Percentiles rank a stretch among this genome's conserved stretches.
Conservation (phyloP, 2,329 filamentous ascomycete genomes). For the Volutella citrinella region DNA sequence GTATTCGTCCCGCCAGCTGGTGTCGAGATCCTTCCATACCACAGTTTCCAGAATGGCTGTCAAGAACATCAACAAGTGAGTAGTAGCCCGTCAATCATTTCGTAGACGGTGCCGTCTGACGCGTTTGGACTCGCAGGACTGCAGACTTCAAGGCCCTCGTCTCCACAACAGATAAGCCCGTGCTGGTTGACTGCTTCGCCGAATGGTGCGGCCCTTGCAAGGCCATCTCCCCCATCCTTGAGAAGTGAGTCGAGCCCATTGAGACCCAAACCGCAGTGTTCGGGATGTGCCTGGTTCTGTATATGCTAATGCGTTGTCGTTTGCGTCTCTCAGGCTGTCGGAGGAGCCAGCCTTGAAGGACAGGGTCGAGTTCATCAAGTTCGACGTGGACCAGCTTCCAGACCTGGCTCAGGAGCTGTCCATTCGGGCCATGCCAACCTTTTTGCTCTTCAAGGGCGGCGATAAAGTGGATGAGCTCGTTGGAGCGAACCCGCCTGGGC, state of each 20-base stretch:
- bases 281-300: no score
- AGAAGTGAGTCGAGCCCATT: constrained; percentile 23
- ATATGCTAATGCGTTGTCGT: no score
- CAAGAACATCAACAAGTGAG: constrained; percentile 40
- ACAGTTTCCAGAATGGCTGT: constrained; percentile 43
- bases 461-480: constrained; percentile 70
- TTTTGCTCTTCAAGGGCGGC: constrained; percentile 79
- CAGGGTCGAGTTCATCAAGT: constrained; percentile 74
- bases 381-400: constrained; percentile 82
- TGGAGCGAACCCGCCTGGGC: constrained; percentile 67
- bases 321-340: constrained; percentile 15
- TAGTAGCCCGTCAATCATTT: no score
- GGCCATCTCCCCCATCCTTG: constrained; percentile 73
- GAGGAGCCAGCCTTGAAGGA: constrained; percentile 47
- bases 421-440: constrained; percentile 91
- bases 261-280: no score
- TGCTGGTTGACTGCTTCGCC: constrained; percentile 66
- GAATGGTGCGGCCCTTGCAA: constrained; percentile 94
- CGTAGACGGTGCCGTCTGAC: no score
- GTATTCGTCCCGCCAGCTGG: constrained; percentile 10
- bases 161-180: constrained; percentile 50
- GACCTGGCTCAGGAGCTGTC: constrained; percentile 74
- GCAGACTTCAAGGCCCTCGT: constrained; percentile 56
- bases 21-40: constrained; percentile 31
- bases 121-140: constrained; percentile 52